Evolutionary conservation across 495 filamentous ascomycete genomes (phyloP), one percentile per base, ranked within the genome.

Genomic region (Trichoderma reesei): DNA sequence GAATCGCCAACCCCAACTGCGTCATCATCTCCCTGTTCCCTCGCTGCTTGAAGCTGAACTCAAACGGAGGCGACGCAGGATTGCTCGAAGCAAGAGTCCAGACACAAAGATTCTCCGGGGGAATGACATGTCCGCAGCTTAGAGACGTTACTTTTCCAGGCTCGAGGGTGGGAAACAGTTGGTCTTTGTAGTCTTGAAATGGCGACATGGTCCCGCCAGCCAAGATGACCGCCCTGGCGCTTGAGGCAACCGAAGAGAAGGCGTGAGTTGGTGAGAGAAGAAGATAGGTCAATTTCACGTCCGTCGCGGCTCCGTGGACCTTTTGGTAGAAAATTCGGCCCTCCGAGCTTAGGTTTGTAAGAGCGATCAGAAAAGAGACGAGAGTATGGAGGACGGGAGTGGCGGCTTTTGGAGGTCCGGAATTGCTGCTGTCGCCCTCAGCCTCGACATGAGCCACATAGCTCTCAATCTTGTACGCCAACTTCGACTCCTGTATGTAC

Each of bases 161-260:
- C 0, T 84, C 74, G 0, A 96, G 71, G 65, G 90, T 88, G 1
- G 92, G 88, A 70, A 98, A 94, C 16, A 98, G 81, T 68, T 96
- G 88, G 6, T 86, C 81, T 60, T 80, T 83, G 72, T 96, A 98
- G 72, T 97, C 94, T 33, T 86, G 82, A 82, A 98, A 94, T 3
- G 95, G 94, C 42, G 92, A 95, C 95, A 98, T 98, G 9, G 94
- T 98, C 3, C 94, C 94, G 62, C 94, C 94, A 13, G 91, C 95
- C 16, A 98, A 76, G 59, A 98, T 90, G 3, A 98, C 90, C 3
- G 94, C 89, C 60, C 91, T 80, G 8, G 93, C 91, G 68, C 91
- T 86, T 59, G 90, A 85, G 1, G 94, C 91, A 69, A 98, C 88
- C 44, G 90, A 88, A 20, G 86, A 87, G 74, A 98, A 98, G 68